phyloP scores from a whole-genome alignment of 1,139 yeast genomes.

The Candida tetrigidarum region DNA sequence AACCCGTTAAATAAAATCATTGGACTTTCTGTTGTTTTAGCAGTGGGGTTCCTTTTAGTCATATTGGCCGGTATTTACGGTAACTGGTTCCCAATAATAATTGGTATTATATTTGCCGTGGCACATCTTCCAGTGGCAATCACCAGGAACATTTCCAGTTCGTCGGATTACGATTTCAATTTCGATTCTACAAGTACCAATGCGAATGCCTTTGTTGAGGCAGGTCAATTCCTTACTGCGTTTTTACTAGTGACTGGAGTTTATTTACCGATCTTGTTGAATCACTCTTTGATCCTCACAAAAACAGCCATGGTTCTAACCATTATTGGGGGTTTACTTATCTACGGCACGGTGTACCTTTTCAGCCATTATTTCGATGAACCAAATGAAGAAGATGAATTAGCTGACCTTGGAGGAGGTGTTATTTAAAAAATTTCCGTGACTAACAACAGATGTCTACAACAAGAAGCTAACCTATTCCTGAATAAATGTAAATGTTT shows the following conservation, averaged over 20 bases:
- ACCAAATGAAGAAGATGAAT: conserved; percentile 48
- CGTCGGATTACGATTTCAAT: conserved; percentile 49
- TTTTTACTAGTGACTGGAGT: conserved; percentile 68
- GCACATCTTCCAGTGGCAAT: conserved; percentile 73
- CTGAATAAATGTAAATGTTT: too few species aligned
- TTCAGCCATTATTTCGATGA: conserved; percentile 75
- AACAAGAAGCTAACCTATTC: too few species aligned
- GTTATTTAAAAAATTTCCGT: conserved; percentile 28
- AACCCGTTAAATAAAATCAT: conserved; percentile 78
- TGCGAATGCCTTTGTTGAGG: conserved; percentile 47
- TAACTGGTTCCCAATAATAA: conserved; percentile 77
- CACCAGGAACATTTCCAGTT: conserved; percentile 34
- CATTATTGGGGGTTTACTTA: conserved; percentile 68
- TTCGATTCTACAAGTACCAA: conserved; percentile 40
- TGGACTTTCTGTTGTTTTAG: conserved; percentile 70
- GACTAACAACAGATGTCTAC: too few species aligned
- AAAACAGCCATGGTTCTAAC: conserved; percentile 64
- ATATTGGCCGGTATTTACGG: conserved; percentile 78
- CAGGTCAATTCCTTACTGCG: conserved; percentile 72
- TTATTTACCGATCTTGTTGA: conserved; percentile 66
- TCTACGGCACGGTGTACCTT: conserved; percentile 73
- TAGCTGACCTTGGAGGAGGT: conserved; percentile 33
- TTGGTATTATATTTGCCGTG: conserved; percentile 53
- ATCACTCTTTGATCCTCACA: conserved; percentile 65
- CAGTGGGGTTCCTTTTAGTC: conserved; percentile 77